Evolutionary conservation across 805 yeast species (phyloP).

Genomic region (Citeromyces nyonsensis): DNA sequence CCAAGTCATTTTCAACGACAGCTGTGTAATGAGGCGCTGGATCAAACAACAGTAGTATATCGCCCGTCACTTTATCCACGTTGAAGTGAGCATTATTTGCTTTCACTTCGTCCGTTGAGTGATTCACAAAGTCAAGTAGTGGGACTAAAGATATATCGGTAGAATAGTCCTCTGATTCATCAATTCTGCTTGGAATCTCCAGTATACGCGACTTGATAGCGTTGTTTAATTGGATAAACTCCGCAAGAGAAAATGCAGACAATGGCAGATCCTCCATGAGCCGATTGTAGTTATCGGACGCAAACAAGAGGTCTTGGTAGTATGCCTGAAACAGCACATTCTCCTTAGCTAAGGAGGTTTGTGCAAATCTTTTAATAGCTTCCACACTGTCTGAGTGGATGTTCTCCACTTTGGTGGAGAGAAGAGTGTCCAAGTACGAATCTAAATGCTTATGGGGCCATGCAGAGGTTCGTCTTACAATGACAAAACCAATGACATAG

Average conservation of each 20-base stretch:
- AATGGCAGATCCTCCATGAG: no score
- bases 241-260: neutral
- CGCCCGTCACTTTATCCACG: constrained; percentile 26
- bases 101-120: constrained; percentile 16
- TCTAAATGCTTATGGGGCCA: constrained; percentile 5
- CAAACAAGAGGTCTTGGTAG: constrained; percentile 2
- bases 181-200: constrained; percentile 37
- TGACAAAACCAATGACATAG: no score
- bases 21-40: neutral
- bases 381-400: constrained; percentile 12
- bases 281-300: constrained; percentile 5
- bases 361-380: constrained; percentile 9
- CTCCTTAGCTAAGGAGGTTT: constrained; percentile 6
- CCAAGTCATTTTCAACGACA: neutral
- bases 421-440: constrained; percentile 17
- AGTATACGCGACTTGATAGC: constrained; percentile 45
- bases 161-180: constrained; percentile 19
- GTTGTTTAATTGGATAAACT: constrained; percentile 10
- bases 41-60: constrained; percentile 22
- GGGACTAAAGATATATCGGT: constrained; percentile 50
- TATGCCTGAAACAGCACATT: constrained; percentile 2
- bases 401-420: constrained; percentile 15
- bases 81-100: constrained; percentile 41
- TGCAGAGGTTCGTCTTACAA: no score
- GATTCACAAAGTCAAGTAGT: constrained; percentile 54